phyloP scores from a whole-genome alignment of 169 alveolate species.

The Cryptosporidium baileyi region DNA sequence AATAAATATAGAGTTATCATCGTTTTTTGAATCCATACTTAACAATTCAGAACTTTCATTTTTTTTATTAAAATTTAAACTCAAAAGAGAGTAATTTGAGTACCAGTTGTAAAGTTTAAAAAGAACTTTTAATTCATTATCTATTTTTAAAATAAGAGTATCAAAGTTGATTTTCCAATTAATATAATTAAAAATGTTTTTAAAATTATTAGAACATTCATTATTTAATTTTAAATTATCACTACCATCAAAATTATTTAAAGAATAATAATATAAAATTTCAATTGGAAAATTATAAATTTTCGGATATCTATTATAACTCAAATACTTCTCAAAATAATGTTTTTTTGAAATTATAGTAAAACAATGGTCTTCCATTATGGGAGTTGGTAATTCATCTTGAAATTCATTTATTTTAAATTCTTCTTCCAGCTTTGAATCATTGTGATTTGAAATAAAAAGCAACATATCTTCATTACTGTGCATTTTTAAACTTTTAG shows the following conservation, averaged over 20 bases:
- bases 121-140: neutral
- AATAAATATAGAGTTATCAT: too few species aligned
- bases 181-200: neutral
- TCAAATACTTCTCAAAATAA: neutral
- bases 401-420: too few species aligned
- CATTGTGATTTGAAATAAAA: too few species aligned
- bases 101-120: conserved; percentile 1
- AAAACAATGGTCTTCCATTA: conserved; percentile 9
- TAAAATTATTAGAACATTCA: neutral
- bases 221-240: neutral
- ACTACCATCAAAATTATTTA: neutral
- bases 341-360: conserved; percentile 8
- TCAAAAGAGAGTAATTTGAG: neutral
- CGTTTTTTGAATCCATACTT: neutral
- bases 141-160: neutral
- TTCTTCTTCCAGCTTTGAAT: too few species aligned
- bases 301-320: neutral
- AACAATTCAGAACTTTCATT: neutral
- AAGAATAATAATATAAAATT: neutral
- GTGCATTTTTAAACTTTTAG: neutral
- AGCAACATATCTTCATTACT: neutral
- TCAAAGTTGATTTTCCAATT: conserved; percentile 9
- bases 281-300: neutral
- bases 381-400: neutral
- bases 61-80: neutral